Evolutionary conservation across 2,329 filamentous ascomycete species (phyloP), one percentile per base, ranked within the genome.

Genomic region (Metarhizium sp.): DNA sequence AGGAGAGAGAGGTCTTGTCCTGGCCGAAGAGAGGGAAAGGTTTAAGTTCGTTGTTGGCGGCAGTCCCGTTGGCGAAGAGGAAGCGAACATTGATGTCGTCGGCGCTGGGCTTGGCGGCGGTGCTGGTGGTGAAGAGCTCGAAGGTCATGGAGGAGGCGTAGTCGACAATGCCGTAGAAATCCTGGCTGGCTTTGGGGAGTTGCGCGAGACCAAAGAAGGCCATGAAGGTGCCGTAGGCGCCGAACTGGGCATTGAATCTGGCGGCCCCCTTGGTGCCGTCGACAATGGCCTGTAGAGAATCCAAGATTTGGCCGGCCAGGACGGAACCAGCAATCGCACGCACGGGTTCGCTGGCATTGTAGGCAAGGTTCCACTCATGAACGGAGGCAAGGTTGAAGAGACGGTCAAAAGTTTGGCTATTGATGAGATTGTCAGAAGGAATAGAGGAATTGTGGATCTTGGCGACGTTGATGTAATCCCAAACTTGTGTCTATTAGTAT

Each of bases 61-160:
- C 78, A 45, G 80, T 78, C 54, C 81, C 81, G 66, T 86, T 85
- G 63, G 75, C 67, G 67, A 85, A 83, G 50, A 80, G 71, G 73
- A 85, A 85, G 61, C 82, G 79, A 18, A 86, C 80, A 11, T 70
- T 74, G 59, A 85, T 73, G 53, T 82, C 76, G 34, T 74, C 62
- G 36, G 51, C 45, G 56, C 63, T 59, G 11, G 84, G 80, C 66
- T 65, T 61, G 50, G 64, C 55, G 13, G 71, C 75, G 3, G 73
- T 72, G 78, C 79, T 70, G 60, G 80, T 80, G 55, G 81, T 81
- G 54, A 84, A 75, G 25, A 86, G 73, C 75, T 96, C 92, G 67
- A 95, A 92, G 6, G 78, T 78, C 81, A 95, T 90, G 60, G 84
- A 84, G 2, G 85, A 87, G 5, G 90, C 90, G 64, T 96, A 96